Conservation (phyloP, 805 yeast species). For the Jamesozyma jinghongensis region DNA sequence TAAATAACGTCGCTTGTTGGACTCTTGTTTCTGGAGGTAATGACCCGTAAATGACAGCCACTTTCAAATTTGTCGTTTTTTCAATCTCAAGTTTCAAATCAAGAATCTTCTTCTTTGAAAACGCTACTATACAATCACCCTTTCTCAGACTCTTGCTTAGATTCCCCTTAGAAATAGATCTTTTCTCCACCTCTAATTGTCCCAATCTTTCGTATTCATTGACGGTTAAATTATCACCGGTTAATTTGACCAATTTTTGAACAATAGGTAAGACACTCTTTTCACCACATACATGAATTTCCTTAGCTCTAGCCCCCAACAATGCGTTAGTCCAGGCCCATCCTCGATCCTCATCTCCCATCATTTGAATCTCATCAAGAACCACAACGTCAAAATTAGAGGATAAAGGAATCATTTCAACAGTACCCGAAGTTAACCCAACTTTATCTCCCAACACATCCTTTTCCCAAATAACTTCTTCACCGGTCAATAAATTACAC, state of each 20-base stretch:
- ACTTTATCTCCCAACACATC: conserved; percentile 70
- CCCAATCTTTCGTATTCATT: conserved; percentile 70
- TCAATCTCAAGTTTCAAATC: conserved; percentile 65
- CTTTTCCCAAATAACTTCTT: conserved; percentile 66
- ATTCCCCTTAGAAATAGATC: conserved; percentile 22
- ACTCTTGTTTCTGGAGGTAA: conserved; percentile 92
- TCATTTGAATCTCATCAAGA: conserved; percentile 95
- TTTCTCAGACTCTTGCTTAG: conserved; percentile 26
- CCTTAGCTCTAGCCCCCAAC: conserved; percentile 76
- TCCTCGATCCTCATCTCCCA: conserved; percentile 70
- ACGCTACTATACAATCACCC: conserved; percentile 89
- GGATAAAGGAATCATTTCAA: conserved; percentile 79
- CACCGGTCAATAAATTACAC: conserved; percentile 93
- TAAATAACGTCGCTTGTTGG: conserved; percentile 72
- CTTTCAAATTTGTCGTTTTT: conserved; percentile 47
- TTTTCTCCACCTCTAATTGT: conserved; percentile 46
- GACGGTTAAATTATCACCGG: conserved; percentile 76
- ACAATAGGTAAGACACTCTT: conserved; percentile 69
- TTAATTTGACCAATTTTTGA: conserved; percentile 44
- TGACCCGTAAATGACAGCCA: conserved; percentile 91
- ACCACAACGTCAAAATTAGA: conserved; percentile 76
- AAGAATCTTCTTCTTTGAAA: conserved; percentile 66
- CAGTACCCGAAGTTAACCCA: conserved; percentile 73
- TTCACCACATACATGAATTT: conserved; percentile 91
- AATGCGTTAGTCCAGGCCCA: conserved; percentile 92